Evolutionary conservation across 1,139 yeast genomes (phyloP).

Genomic region (Kodamaea arcana): DNA sequence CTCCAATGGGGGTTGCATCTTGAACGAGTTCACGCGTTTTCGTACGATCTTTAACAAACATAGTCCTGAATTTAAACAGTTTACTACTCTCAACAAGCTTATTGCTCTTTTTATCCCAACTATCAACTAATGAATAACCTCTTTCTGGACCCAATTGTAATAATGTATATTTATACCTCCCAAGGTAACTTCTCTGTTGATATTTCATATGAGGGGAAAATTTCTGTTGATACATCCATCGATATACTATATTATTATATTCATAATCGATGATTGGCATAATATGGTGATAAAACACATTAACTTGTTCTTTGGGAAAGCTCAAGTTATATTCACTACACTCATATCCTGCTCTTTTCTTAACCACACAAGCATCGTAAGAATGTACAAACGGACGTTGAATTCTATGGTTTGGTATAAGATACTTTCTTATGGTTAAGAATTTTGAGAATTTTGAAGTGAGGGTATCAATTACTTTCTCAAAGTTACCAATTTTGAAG

Average conservation of each 20-base stretch:
- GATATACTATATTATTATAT: constrained; percentile 4
- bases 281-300: constrained; percentile 6
- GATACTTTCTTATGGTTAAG: constrained; percentile 3
- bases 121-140: constrained; percentile 8
- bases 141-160: constrained; percentile 6
- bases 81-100: constrained; percentile 3
- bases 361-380: constrained; percentile 5
- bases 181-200: constrained; percentile 1
- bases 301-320: constrained; percentile 3
- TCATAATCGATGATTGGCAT: constrained; percentile 9
- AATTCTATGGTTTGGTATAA: not conserved
- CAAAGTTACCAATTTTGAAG: too few species aligned
- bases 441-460: constrained; percentile 7
- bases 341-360: constrained; percentile 4
- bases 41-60: not conserved
- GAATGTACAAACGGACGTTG: constrained; percentile 3
- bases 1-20: constrained; percentile 6
- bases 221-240: constrained; percentile 6
- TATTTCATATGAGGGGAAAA: too few species aligned
- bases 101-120: constrained; percentile 6
- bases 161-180: constrained; percentile 5
- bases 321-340: constrained; percentile 5
- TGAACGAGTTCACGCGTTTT: constrained; percentile 3
- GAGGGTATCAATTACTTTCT: too few species aligned
- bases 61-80: not conserved